Percentiles rank a stretch among this genome's conserved stretches.
Evolutionary conservation across 331 rosid genomes (phyloP).

Genomic region (Stylosanthes scabra): DNA sequence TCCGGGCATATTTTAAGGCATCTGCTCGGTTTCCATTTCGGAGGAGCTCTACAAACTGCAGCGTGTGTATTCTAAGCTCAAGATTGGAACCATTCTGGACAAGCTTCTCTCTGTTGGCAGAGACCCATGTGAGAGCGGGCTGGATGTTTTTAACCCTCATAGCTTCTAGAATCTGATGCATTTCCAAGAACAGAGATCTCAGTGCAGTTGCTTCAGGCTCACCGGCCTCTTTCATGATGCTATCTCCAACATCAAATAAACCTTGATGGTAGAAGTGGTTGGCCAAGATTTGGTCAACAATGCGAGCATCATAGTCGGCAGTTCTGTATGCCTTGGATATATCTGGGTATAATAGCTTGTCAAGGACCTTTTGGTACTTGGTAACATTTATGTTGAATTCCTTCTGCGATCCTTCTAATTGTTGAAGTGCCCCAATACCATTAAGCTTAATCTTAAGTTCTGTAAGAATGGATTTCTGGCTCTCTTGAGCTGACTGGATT

Average conservation of each 20-base stretch:
- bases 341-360: conserved; percentile 66
- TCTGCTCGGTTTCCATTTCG: conserved; percentile 60
- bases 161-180: conserved; percentile 64
- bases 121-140: conserved; percentile 65
- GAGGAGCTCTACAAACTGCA: conserved; percentile 75
- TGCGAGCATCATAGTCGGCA: conserved; percentile 69
- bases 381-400: conserved; percentile 62
- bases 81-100: conserved; percentile 60
- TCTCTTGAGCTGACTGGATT: conserved; percentile 50
- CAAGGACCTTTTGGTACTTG: conserved; percentile 73
- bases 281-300: conserved; percentile 68
- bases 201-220: conserved; percentile 45
- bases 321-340: conserved; percentile 84
- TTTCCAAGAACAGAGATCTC: conserved; percentile 53
- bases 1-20: conserved; percentile 70
- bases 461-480: conserved; percentile 60
- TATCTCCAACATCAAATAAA: conserved; percentile 62
- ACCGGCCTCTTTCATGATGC: conserved; percentile 50
- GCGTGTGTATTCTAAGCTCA: conserved; percentile 70
- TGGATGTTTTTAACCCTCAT: conserved; percentile 55
- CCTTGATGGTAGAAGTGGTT: conserved; percentile 79
- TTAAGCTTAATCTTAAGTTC: conserved; percentile 68
- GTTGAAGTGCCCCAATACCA: conserved; percentile 59
- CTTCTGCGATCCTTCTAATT: conserved; percentile 73
- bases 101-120: conserved; percentile 51